A percentile compares a stretch with the other conserved stretches of the same genome.
These are phyloP conservation scores for Jackrogersella multiformis DNA, from an alignment of 495 filamentous ascomycete genomes.

Conservation along the genomic window DNA sequence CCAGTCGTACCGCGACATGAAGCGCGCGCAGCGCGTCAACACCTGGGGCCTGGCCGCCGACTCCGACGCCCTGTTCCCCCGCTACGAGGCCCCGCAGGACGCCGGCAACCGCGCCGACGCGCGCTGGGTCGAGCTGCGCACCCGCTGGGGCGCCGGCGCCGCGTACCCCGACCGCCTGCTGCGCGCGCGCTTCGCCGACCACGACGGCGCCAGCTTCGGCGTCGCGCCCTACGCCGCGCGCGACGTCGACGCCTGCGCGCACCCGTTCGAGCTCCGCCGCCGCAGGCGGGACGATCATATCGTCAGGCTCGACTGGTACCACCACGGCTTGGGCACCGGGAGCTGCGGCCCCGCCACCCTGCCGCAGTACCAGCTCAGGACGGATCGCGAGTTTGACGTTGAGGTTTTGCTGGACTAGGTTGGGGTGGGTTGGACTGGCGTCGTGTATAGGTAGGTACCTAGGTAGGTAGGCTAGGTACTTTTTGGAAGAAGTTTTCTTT, in stretches of 20 bases:
- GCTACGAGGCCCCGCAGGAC: constrained; percentile 76
- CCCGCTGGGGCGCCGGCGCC: constrained; percentile 41
- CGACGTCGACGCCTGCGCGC: constrained; percentile 64
- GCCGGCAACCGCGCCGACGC: constrained; percentile 70
- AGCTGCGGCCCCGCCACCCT: constrained; percentile 62
- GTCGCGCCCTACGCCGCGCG: constrained; percentile 60
- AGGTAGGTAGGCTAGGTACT: no score
- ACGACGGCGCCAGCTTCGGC: constrained; percentile 60
- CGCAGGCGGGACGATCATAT: constrained; percentile 59
- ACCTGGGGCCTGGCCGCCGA: constrained; percentile 55
- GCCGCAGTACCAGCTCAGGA: constrained; percentile 58
- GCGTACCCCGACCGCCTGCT: constrained; percentile 45
- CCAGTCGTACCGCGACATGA: constrained; percentile 70
- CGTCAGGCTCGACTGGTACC: constrained; percentile 68
- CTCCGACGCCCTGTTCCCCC: constrained; percentile 59
- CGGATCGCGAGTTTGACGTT: constrained; percentile 56
- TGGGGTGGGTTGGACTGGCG: neutral
- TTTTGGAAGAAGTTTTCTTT: no score
- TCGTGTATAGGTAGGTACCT: no score
- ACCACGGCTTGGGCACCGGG: constrained; percentile 64
- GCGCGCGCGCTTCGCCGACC: constrained; percentile 51
- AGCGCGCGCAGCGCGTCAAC: constrained; percentile 64
- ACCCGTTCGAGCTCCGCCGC: constrained; percentile 66
- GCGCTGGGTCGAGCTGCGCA: constrained; percentile 63
- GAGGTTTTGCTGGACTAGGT: constrained; percentile 55